Evolutionary conservation across 805 yeast species (phyloP), one percentile per base, ranked within the genome.

Genomic region (Metschnikowia proteae): DNA sequence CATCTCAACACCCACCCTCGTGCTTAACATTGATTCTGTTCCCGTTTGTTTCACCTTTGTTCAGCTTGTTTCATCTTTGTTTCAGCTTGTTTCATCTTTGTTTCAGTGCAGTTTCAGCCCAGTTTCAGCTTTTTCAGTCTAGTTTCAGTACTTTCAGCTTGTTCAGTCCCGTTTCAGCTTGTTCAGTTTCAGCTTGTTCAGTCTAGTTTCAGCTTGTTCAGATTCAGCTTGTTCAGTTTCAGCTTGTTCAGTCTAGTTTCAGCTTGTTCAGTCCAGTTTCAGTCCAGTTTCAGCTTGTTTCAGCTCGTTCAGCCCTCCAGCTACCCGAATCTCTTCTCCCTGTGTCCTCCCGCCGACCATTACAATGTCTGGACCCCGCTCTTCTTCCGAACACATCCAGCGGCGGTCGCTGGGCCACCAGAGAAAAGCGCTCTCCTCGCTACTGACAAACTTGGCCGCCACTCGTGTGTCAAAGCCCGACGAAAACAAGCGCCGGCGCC

Each of bases 381-480:
- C 59, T 8, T 52, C 55, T 10, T 52, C 56, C 10, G 54, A 54
- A 13, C 51, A 46, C 25, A 26, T 51, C 27, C 38, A 34, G 43
- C 53, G 53, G 45, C 46, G 51, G 28, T 36, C 53, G 6, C 47
- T 52, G 33, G 43, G 45, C 17, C 57, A 47, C 38, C 54, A 46
- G 30, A 47, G 60, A 35, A 38, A 55, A 11, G 58, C 55, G 3
- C 55, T 56, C 8, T 43, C 51, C n/a, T 47, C 48, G 6, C 46
- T 56, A 23, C 46, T 54, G 43, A 56, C 60, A 5, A 56, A 56
- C 31, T 41, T 54, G 3, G 58, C 55, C n/a, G 49, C 52, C 17
- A 44, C 58, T 4, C 54, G 58, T 5, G 56, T 54, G 13, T 45
- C 52, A n/a, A 56, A 54, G 27, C 55, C 54, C 30, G 59, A 56